Evolutionary conservation across 768 basidiomycete genomes (phyloP).

Genomic region (Omphalotus guepiniiformis): DNA sequence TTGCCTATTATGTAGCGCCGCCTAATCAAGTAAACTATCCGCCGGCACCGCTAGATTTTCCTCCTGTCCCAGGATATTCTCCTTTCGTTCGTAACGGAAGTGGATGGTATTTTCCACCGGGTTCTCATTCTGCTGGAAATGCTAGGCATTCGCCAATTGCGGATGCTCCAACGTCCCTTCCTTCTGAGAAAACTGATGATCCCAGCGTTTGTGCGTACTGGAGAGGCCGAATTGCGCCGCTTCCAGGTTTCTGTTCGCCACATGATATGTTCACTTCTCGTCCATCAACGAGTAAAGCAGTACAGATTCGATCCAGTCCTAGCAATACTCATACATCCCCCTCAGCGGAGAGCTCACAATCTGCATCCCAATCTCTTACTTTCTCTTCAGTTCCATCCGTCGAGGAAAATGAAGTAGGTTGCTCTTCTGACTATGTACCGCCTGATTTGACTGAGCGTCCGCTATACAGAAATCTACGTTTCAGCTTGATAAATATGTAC

Average conservation of each 20-base stretch:
- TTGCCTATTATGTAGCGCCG: constrained; percentile 1
- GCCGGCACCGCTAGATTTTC: not conserved
- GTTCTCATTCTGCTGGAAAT: not conserved
- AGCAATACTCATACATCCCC: not conserved
- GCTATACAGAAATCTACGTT: no score
- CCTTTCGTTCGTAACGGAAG: not conserved
- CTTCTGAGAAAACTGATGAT: not conserved
- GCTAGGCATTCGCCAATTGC: not conserved
- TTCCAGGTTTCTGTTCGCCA: constrained; percentile 35
- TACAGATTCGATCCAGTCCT: no score
- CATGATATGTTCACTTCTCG: constrained; percentile 25
- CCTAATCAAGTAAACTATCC: not conserved
- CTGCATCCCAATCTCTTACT: not conserved
- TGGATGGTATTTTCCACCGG: constrained; percentile 4
- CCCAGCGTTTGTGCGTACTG: constrained; percentile 32
- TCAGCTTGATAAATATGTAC: constrained; percentile 43
- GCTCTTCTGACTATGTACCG: not conserved
- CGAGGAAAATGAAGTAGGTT: constrained; percentile 13
- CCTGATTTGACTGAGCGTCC: no score
- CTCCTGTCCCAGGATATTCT: not conserved
- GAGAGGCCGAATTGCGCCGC: constrained; percentile 38
- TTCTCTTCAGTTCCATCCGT: not conserved
- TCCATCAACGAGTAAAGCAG: no score
- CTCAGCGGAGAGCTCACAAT: not conserved
- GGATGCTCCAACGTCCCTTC: not conserved